phyloP scores from a whole-genome alignment of 345 rosid species.

The Rhodamnia argentea region DNA sequence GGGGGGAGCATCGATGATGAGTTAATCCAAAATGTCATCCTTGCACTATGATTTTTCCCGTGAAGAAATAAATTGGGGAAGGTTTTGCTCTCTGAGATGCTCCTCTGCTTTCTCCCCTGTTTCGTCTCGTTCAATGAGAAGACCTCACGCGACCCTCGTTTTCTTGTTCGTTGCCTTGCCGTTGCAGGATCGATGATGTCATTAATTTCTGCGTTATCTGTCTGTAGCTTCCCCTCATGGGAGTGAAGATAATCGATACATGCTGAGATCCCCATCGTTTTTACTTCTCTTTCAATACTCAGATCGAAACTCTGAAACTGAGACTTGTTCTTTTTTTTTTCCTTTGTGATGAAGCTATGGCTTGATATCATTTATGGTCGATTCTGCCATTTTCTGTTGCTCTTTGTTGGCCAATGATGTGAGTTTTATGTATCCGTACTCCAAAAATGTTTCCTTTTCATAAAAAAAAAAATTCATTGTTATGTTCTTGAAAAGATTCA shows the following conservation, averaged over 20 bases:
- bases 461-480: neutral
- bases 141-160: neutral
- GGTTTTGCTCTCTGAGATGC: neutral
- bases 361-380: neutral
- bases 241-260: neutral
- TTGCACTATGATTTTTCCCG: neutral
- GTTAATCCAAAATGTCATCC: neutral
- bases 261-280: neutral
- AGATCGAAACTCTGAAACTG: neutral
- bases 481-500: neutral
- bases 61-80: neutral
- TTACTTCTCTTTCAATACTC: neutral
- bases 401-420: neutral
- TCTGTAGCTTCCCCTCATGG: slow-evolving; percentile 1
- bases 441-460: neutral
- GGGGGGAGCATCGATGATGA: neutral
- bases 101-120: neutral
- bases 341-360: neutral
- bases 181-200: neutral
- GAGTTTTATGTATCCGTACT: neutral
- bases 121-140: neutral
- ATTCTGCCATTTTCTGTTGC: neutral
- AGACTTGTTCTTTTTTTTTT: neutral
- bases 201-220: slow-evolving; percentile 2
- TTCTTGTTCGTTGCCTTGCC: neutral